Evolutionary conservation across 306 rosid genomes (phyloP), one percentile per base, ranked within the genome.

Genomic region (Trifolium subterraneum): DNA sequence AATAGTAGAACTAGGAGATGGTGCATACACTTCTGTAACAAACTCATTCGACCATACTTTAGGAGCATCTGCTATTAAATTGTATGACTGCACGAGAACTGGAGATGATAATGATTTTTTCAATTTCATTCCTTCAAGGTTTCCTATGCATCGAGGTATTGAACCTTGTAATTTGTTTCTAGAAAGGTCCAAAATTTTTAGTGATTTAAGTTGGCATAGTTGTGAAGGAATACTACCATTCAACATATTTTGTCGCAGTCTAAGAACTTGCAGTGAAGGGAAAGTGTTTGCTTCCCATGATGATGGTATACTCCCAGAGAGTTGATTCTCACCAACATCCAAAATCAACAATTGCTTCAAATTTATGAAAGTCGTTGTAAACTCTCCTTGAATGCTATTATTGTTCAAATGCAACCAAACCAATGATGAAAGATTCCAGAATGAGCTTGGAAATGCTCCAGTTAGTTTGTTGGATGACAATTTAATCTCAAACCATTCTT

Each of bases 261-360:
- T 72, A 9, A 85, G 80, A 54, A 68, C 7, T n/a, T 48, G 64
- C 23, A 85, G 7, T 4, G 7, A 1, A 8, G 72, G 20, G 2
- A 55, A 19, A 0, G 36, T 31, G 59, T 35, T 2, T 0, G 15
- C 36, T 1, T 61, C 64, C 79, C 79, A 76, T 23, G 42, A 7
- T 29, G 39, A 6, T 14, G 84, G 84, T 55, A 81, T 56, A 8
- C 3, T 62, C 0, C 82, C 84, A 1, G 25, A 59, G 0, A 85
- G 8, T 45, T 75, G 42, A 51, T 79, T 85, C 19, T 63, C 50
- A 5, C 81, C 77, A 3, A 64, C 29, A 50, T 85, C 80, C 5
- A 85, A 16, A 6, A 68, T 19, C 1, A 4, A 0, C 52, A 85
- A 14, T 0, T 10, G 0, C 0, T 11, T 1, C 20, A 54, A 67